Evolutionary conservation across 2,329 filamentous ascomycete genomes (phyloP).

Genomic region (Triangularia verruculosa): DNA sequence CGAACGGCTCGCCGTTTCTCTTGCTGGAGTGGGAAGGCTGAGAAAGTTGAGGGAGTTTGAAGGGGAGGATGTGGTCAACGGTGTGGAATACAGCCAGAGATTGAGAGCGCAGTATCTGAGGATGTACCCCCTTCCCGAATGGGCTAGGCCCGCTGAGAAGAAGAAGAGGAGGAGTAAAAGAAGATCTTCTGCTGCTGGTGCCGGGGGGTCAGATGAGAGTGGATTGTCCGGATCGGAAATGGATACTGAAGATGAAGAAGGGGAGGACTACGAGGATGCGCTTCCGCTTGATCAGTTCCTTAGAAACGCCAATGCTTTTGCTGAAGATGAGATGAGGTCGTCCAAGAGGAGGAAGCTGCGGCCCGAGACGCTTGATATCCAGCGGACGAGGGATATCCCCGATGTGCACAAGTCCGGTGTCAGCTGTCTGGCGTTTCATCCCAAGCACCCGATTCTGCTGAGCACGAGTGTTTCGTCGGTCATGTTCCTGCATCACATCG

Average conservation of each 20-base stretch:
- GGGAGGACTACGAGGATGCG: constrained; percentile 59
- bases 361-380: constrained; percentile 86
- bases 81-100: constrained; percentile 78
- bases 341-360: constrained; percentile 69
- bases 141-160: constrained; percentile 53
- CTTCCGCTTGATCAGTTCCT: constrained; percentile 79
- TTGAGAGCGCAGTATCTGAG: constrained; percentile 73
- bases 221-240: constrained; percentile 33
- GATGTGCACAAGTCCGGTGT: constrained; percentile 76
- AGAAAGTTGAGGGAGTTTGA: constrained; percentile 80
- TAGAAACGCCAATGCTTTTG: constrained; percentile 66
- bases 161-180: constrained; percentile 45
- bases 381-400: constrained; percentile 81
- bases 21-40: constrained; percentile 70
- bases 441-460: constrained; percentile 80
- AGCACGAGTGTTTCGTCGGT: constrained; percentile 84
- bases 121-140: constrained; percentile 58
- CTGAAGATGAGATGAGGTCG: constrained; percentile 36
- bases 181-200: constrained; percentile 45
- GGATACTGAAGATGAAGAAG: constrained; percentile 46
- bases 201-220: constrained; percentile 29
- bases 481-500: constrained; percentile 85
- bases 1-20: constrained; percentile 78
- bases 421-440: constrained; percentile 84
- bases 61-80: constrained; percentile 80